Conservation (phyloP, 768 basidiomycete species). For the Pulveroboletus sp. region DNA sequence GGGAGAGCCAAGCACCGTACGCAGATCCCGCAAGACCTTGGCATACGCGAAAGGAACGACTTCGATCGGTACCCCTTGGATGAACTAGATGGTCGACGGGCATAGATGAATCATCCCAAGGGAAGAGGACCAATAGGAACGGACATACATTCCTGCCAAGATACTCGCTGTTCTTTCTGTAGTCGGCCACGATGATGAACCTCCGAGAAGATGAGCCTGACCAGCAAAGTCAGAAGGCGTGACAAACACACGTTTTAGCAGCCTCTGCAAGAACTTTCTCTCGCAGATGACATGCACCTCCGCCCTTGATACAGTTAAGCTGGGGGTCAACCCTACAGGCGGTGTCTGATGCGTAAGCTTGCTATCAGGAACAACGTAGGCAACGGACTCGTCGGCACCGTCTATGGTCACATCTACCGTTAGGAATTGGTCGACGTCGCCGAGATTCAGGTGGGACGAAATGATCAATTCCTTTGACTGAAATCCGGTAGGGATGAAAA, state of each 20-base stretch:
- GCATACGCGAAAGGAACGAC: conserved; percentile 96
- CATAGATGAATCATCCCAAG: background rate
- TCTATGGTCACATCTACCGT: conserved; percentile 95
- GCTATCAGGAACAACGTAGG: background rate
- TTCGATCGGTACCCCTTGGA: conserved; percentile 89
- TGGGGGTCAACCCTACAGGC: conserved; percentile 68
- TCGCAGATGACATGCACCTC: conserved; percentile 92
- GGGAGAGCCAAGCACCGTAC: conserved; percentile 54
- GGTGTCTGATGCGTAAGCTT: background rate
- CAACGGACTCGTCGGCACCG: conserved; percentile 88
- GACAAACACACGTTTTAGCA: conserved; percentile 61
- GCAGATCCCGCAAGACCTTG: conserved; percentile 73
- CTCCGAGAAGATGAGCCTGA: conserved; percentile 46
- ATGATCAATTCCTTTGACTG: conserved; percentile 96
- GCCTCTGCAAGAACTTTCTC: conserved; percentile 99
- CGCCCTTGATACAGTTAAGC: conserved; percentile 94
- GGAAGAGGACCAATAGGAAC: background rate
- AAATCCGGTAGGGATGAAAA: conserved; percentile 93
- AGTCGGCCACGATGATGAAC: conserved; percentile 90
- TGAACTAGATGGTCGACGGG: conserved; percentile 48
- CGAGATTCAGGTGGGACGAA: conserved; percentile 65
- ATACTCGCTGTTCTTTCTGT: conserved; percentile 83
- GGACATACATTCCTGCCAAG: conserved; percentile 76
- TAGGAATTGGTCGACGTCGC: conserved; percentile 87
- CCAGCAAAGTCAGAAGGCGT: background rate